Evolutionary conservation across 2,329 filamentous ascomycete genomes (phyloP), one percentile per base, ranked within the genome.

Genomic region (Neocucurbitaria cava): DNA sequence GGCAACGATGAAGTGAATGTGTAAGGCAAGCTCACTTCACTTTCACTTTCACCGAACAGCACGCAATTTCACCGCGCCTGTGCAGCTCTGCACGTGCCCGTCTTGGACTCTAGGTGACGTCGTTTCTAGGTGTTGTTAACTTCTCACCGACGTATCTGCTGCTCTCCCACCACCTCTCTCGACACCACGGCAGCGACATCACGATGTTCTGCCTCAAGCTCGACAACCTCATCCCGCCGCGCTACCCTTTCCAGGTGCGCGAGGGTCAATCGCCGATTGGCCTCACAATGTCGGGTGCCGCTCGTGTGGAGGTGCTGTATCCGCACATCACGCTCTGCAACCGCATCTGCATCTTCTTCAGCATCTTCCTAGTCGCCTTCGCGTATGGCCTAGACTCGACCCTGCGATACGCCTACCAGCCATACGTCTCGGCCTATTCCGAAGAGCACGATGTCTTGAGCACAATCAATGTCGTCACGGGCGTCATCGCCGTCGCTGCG

Each of bases 321-420:
- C 72, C 79, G 9, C 79, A 83, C 56, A 79, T 88, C 43, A 85
- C 81, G 28, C 56, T 73, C 4, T 52, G 61, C 15, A 83, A 88
- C 66, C 83, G 84, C 28, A 59, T 85, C 56, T 77, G 80, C 56
- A 80, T 89, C 68, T 88, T 88, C 74, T 64, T 82, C 11, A 78
- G 85, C 21, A 78, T 89, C 57, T 89, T 89, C 70, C 70, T 89
- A 31, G 76, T 88, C 49, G 83, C 86, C 17, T 89, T 88, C 68
- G 84, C 81, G 28, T 89, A 89, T 67, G 83, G 84, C 1, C 78
- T 88, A 13, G 57, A 60, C 20, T 45, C 82, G 17, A 82, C 78
- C 2, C 76, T 87, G 41, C 80, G 85, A n/a, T 82, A 80, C 36
- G 42, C 53, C 4, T 62, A 62, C 15, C 55, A 83, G 77, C 79